Percentiles rank a stretch among this genome's conserved stretches.
These are phyloP conservation scores for Fusarium annulatum DNA, from an alignment of 2,329 filamentous ascomycete species.

Conservation along the genomic window DNA sequence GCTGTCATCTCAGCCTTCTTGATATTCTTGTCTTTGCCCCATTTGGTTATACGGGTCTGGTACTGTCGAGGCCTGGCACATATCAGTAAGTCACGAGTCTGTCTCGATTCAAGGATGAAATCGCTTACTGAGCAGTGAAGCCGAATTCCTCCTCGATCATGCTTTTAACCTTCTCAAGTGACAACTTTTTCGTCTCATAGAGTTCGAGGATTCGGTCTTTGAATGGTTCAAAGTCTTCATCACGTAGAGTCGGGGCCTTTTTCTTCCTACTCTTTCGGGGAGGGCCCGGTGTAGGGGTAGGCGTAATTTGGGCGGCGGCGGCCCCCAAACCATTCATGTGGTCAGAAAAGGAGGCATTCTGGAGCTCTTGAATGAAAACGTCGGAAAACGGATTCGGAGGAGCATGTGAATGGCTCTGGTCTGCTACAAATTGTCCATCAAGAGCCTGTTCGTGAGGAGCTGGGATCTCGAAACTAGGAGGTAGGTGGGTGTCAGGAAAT, in stretches of 20 bases:
- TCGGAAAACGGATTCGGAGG: fast-evolving
- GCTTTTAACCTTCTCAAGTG: neutral
- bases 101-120: fast-evolving
- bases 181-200: fast-evolving
- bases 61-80: neutral
- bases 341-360: fast-evolving
- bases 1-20: neutral
- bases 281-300: neutral
- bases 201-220: conserved; percentile 6
- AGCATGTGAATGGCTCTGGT: neutral
- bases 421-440: neutral
- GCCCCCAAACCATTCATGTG: neutral
- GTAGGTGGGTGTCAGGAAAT: neutral
- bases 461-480: neutral
- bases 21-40: conserved; percentile 8
- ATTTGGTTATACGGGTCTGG: neutral
- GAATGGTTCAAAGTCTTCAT: neutral
- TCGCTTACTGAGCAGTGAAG: neutral
- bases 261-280: neutral
- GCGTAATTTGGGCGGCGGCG: neutral
- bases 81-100: neutral
- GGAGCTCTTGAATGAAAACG: fast-evolving
- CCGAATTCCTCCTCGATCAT: neutral
- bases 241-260: conserved; percentile 3
- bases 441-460: neutral